phyloP scores from a whole-genome alignment of 352 stramenopile species.

The Globisporangium acanthophoron region DNA sequence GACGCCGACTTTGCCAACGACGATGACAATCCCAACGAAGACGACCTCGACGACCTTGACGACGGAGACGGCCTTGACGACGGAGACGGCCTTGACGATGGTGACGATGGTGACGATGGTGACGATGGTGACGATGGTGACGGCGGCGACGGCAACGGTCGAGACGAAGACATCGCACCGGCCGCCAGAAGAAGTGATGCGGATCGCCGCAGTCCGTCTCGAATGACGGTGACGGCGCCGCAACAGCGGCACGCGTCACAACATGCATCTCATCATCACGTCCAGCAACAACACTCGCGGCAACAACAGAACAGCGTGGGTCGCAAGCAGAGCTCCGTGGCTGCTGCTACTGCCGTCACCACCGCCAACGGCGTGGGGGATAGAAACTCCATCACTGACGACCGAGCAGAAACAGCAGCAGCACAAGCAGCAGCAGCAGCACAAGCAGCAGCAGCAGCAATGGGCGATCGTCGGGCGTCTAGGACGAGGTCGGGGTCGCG shows the following conservation, averaged over 20 bases:
- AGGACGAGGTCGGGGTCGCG: no score
- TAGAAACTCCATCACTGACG: neutral
- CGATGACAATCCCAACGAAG: neutral
- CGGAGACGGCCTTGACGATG: neutral
- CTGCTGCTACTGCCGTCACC: neutral
- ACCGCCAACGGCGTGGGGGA: neutral
- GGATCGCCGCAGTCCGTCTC: slow-evolving; percentile 5
- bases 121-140: neutral
- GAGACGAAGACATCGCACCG: neutral
- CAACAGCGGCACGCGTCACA: slow-evolving; percentile 1
- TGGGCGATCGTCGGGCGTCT: neutral
- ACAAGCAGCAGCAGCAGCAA: slow-evolving; percentile 5
- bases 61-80: neutral
- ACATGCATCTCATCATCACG: neutral
- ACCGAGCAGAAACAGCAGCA: neutral
- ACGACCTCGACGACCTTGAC: neutral
- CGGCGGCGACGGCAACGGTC: neutral
- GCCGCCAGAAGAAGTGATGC: neutral
- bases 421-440: neutral
- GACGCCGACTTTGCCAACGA: neutral
- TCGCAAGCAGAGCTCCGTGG: neutral
- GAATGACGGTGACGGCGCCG: neutral
- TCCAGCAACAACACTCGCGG: neutral
- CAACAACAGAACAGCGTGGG: neutral
- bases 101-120: neutral